Evolutionary conservation across 139 green algal genomes (phyloP).

Genomic region (Haematococcus sp.): DNA sequence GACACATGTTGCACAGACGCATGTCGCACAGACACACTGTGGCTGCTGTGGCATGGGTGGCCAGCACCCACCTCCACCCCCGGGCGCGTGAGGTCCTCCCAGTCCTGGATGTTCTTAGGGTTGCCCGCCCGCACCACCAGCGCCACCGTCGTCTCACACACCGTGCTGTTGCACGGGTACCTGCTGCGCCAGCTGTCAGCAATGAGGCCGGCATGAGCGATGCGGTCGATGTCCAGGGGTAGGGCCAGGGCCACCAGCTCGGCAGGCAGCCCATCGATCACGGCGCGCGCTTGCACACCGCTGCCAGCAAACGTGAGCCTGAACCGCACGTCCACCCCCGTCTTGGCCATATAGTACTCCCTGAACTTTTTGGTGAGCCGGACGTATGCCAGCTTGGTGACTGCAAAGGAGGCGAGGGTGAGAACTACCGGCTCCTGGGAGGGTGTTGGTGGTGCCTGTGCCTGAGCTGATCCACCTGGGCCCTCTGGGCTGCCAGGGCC

Average conservation of each 20-base stretch:
- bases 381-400: slow-evolving; percentile 59
- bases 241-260: slow-evolving; percentile 79
- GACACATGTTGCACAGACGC: too few species aligned
- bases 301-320: slow-evolving; percentile 73
- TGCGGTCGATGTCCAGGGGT: slow-evolving; percentile 80
- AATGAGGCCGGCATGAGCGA: slow-evolving; percentile 63
- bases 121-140: slow-evolving; percentile 42
- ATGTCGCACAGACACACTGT: too few species aligned
- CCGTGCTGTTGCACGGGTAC: slow-evolving; percentile 30
- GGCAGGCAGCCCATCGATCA: slow-evolving; percentile 77
- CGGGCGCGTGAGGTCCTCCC: slow-evolving; percentile 65
- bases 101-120: slow-evolving; percentile 68
- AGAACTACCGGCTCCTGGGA: slow-evolving; percentile 47
- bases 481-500: background rate
- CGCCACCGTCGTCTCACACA: slow-evolving; percentile 49
- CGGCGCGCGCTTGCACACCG: slow-evolving; percentile 73
- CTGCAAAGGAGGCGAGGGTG: slow-evolving; percentile 78
- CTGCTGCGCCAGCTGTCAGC: slow-evolving; percentile 44
- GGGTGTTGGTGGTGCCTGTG: background rate
- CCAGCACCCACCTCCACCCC: slow-evolving; percentile 40
- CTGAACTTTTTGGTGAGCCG: slow-evolving; percentile 64
- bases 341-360: slow-evolving; percentile 49
- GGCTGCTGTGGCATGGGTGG: too few species aligned
- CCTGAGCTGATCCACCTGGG: background rate
- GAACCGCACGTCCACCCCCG: slow-evolving; percentile 62